Evolutionary conservation across 108 stramenopile species (phyloP).

Genomic region (Cyclotella baltica): DNA sequence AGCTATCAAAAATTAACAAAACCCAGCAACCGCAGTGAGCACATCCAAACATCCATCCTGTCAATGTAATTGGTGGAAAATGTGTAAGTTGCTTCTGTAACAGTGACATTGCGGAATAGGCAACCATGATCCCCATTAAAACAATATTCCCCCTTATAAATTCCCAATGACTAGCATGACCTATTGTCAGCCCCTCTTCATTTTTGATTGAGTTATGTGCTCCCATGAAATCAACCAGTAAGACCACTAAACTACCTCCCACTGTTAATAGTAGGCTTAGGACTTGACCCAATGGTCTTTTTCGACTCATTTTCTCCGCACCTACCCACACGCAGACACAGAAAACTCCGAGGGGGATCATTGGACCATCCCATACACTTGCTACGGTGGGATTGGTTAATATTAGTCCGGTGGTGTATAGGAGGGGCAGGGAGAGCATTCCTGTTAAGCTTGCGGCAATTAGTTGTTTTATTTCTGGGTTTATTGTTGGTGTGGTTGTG

Average conservation of each 20-base stretch:
- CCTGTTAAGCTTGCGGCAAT: slow-evolving; percentile 33
- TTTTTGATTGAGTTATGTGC: slow-evolving; percentile 2
- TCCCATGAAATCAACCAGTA: slow-evolving; percentile 38
- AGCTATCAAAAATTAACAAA: slow-evolving; percentile 28
- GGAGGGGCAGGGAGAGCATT: slow-evolving; percentile 35
- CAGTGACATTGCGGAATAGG: slow-evolving; percentile 38
- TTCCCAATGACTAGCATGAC: slow-evolving; percentile 14
- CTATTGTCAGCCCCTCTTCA: neutral
- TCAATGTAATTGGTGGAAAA: slow-evolving; percentile 45
- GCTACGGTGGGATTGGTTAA: slow-evolving; percentile 43
- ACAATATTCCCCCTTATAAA: slow-evolving; percentile 47
- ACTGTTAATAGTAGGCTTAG: slow-evolving; percentile 36
- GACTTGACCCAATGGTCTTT: slow-evolving; percentile 22
- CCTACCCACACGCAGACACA: slow-evolving; percentile 32
- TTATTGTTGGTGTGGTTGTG: slow-evolving; percentile 3
- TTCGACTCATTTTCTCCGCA: slow-evolving; percentile 30
- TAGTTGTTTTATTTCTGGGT: slow-evolving; percentile 35
- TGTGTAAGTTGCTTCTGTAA: slow-evolving; percentile 42
- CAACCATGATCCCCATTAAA: slow-evolving; percentile 23
- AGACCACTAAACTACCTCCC: slow-evolving; percentile 42
- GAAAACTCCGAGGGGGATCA: slow-evolving; percentile 47
- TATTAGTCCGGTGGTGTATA: slow-evolving; percentile 44
- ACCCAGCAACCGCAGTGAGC: slow-evolving; percentile 14
- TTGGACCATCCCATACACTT: slow-evolving; percentile 51
- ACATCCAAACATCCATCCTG: slow-evolving; percentile 47